Evolutionary conservation across 1,139 yeast species (phyloP).

Genomic region (Blastobotrys malaysiensis): DNA sequence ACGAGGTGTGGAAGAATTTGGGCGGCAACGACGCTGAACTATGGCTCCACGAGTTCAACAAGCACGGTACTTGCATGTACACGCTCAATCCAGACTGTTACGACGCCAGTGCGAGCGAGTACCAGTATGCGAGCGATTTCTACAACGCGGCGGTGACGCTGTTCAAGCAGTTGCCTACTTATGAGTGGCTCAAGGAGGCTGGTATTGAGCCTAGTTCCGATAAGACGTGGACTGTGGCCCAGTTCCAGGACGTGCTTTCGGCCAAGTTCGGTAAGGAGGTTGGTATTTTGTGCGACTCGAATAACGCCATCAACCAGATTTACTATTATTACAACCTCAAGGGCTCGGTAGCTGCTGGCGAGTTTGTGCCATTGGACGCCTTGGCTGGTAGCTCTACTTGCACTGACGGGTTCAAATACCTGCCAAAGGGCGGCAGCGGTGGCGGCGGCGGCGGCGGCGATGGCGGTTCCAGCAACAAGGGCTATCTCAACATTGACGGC

Average conservation of each 20-base stretch:
- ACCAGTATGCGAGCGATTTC: constrained; percentile 73
- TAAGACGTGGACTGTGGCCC: constrained; percentile 56
- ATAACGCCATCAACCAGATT: constrained; percentile 55
- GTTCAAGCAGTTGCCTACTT: constrained; percentile 65
- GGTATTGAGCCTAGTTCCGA: constrained; percentile 65
- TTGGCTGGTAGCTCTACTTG: constrained; percentile 47
- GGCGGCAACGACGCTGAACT: constrained; percentile 68
- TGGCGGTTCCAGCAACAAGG: constrained; percentile 30
- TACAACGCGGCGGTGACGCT: constrained; percentile 60
- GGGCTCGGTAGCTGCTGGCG: constrained; percentile 67
- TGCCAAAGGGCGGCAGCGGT: constrained; percentile 52
- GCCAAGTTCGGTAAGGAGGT: constrained; percentile 34
- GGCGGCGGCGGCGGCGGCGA: constrained; percentile 19
- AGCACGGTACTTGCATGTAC: constrained; percentile 89
- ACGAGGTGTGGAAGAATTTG: constrained; percentile 66
- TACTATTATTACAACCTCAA: constrained; percentile 83
- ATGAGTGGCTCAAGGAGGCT: constrained; percentile 54
- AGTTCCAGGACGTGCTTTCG: constrained; percentile 60
- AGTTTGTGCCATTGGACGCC: constrained; percentile 61
- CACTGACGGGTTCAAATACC: constrained; percentile 59
- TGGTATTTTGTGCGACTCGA: constrained; percentile 44
- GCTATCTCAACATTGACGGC: constrained; percentile 49
- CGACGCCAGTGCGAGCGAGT: constrained; percentile 33
- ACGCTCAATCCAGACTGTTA: constrained; percentile 75
- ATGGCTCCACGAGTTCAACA: constrained; percentile 93